Evolutionary conservation across 192 early-diverging fungal species (phyloP).

Genomic region (Backusella westeae): DNA sequence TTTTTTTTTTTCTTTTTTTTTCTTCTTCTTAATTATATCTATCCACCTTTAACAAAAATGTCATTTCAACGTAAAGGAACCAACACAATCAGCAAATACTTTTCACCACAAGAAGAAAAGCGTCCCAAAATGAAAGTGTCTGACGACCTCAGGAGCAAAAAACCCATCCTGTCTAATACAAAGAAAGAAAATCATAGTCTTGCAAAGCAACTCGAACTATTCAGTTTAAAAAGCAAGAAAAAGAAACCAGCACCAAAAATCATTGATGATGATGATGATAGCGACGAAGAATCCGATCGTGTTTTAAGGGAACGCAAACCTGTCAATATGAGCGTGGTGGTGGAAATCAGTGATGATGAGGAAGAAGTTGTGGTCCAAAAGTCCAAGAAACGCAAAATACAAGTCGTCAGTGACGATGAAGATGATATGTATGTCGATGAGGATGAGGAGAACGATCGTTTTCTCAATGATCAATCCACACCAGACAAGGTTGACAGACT

Average conservation of each 20-base stretch:
- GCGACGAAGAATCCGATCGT: neutral
- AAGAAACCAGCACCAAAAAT: neutral
- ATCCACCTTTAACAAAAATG: too few species aligned
- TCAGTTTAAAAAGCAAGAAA: neutral
- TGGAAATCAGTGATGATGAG: neutral
- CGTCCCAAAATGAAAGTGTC: too few species aligned
- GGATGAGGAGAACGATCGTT: neutral
- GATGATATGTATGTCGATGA: slow-evolving; percentile 5
- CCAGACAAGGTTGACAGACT: neutral
- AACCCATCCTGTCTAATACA: neutral
- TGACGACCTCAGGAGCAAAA: neutral
- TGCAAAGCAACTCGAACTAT: neutral
- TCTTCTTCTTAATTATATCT: too few species aligned
- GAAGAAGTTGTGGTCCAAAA: neutral
- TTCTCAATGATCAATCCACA: neutral
- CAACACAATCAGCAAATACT: too few species aligned
- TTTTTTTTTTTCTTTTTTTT: too few species aligned
- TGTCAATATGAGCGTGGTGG: neutral
- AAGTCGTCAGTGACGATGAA: neutral
- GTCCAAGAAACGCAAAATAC: neutral
- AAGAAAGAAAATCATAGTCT: neutral
- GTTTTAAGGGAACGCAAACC: neutral
- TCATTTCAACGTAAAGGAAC: too few species aligned
- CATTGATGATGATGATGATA: neutral
- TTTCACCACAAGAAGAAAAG: too few species aligned